Evolutionary conservation across 1,284 basidiomycete genomes (phyloP).

Genomic region (Cryptococcus sp.): DNA sequence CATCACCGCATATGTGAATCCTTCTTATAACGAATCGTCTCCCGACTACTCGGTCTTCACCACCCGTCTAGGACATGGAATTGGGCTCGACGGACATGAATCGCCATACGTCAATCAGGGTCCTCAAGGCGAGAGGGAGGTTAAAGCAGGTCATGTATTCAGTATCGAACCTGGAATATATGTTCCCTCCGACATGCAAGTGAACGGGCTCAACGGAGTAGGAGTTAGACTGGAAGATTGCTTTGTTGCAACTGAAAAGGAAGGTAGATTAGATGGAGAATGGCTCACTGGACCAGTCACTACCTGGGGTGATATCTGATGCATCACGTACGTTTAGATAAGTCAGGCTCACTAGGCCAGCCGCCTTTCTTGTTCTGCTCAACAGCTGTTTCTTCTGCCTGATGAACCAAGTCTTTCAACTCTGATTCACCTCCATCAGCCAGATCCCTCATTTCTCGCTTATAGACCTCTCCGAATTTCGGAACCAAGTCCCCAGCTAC

Average conservation of each 20-base stretch:
- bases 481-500: constrained; percentile 31
- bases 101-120: constrained; percentile 71
- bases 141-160: constrained; percentile 66
- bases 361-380: constrained; percentile 20
- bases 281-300: constrained; percentile 40
- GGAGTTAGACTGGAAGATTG: constrained; percentile 79
- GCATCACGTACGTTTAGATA: not conserved
- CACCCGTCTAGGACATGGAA: constrained; percentile 66
- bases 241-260: constrained; percentile 63
- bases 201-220: constrained; percentile 56
- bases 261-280: constrained; percentile 40
- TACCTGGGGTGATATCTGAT: constrained; percentile 33
- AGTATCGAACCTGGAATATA: constrained; percentile 81
- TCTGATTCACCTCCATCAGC: constrained; percentile 15
- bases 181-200: constrained; percentile 48
- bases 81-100: constrained; percentile 78
- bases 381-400: constrained; percentile 29
- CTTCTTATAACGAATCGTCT: constrained; percentile 25
- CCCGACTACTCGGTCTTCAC: constrained; percentile 60
- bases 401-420: constrained; percentile 20
- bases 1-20: constrained; percentile 50
- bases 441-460: constrained; percentile 19
- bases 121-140: constrained; percentile 39
- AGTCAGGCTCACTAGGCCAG: constrained; percentile 30
- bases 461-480: constrained; percentile 36